Evolutionary conservation across 148 eudicot species (phyloP), one percentile per base, ranked within the genome.

Genomic region (Spergularia marina): DNA sequence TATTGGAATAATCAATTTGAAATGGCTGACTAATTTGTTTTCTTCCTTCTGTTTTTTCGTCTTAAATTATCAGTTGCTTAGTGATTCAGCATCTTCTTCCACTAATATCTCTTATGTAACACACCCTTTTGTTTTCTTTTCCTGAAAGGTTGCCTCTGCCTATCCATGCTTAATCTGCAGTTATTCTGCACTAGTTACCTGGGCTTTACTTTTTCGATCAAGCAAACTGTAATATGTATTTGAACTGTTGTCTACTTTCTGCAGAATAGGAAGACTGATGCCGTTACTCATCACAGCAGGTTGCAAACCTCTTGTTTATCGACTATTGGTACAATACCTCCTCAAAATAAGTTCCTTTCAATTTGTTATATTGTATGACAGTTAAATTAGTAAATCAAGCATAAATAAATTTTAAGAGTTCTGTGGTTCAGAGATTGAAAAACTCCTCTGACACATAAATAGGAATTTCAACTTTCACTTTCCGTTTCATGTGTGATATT

Each of bases 201-300:
- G 36, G 2, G 36, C 36, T 30, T 30, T 30, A 30, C 40, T 53
- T 70, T 13, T 18, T 70, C 15, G 14, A 70, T 52, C 15, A 52
- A 52, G 73, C 59, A 52, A 53, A 4, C 41, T 0, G 52, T 2
- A 5, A 23, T 2, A 15, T 52, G 58, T 25, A 52, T 53, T 14
- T 14, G 47, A n/a, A 52, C 39, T 52, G 15, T 23, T 11, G 23
- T 53, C 18, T 30, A 70, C 73, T 25, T 53, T 68, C 20, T 70
- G 59, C 73, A 70, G 73, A 25, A 16, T 30, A 25, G 60, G 47
- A 70, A 70, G 60, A 53, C 21, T 23, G 60, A 30, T 53, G 18
- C 41, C 73, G 16, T 70, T 53, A 70, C 60, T 54, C 53, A 54
- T 53, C 73, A 25, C 30, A 44, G 44, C 73, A 53, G 60, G 47